Evolutionary conservation across 495 filamentous ascomycete genomes (phyloP).

Genomic region (Annulohypoxylon moriforme): DNA sequence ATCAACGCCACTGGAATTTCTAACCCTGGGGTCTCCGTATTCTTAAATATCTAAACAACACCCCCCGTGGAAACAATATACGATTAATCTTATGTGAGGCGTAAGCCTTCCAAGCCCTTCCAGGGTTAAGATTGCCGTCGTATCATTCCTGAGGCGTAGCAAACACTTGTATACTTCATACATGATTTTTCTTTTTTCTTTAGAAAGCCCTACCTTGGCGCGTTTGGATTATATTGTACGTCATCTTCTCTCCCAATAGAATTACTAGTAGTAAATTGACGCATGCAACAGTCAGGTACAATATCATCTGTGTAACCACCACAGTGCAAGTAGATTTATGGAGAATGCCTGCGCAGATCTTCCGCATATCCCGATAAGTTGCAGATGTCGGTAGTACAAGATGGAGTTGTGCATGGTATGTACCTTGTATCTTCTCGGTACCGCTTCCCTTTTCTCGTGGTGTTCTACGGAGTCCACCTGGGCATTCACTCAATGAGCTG

Average conservation of each 20-base stretch:
- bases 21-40: background rate
- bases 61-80: background rate
- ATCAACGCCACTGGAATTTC: background rate
- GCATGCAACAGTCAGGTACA: background rate
- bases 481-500: slow-evolving; percentile 10
- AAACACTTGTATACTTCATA: background rate
- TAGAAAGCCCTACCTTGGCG: background rate
- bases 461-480: background rate
- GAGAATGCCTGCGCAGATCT: slow-evolving; percentile 14
- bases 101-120: no score
- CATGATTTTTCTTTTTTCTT: background rate
- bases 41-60: background rate
- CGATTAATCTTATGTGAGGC: slow-evolving; percentile 3
- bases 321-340: background rate
- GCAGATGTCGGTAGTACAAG: slow-evolving; percentile 12
- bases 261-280: background rate
- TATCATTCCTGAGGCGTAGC: background rate
- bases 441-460: slow-evolving; percentile 1
- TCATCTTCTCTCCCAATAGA: background rate
- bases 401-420: background rate
- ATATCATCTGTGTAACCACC: background rate
- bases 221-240: background rate
- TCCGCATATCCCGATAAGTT: background rate
- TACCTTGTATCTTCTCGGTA: slow-evolving; percentile 6
- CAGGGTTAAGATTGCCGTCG: background rate